Evolutionary conservation across 148 eudicot species (phyloP).

Genomic region (Chenopodium album): DNA sequence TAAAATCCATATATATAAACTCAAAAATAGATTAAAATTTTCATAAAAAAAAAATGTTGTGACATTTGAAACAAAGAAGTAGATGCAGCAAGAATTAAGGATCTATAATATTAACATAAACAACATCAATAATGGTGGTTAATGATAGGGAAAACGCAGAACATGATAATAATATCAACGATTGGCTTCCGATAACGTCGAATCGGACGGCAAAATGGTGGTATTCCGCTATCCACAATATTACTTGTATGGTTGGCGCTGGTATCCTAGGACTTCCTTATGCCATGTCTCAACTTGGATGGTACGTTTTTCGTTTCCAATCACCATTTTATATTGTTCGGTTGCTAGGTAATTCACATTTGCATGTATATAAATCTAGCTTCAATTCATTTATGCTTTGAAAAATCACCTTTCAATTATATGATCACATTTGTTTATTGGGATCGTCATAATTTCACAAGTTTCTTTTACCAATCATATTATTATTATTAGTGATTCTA

Average conservation of each 20-base stretch:
- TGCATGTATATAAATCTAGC: too few species aligned
- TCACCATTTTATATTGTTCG: background rate
- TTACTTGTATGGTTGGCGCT: background rate
- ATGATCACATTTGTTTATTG: background rate
- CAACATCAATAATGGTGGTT: background rate
- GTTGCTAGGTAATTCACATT: background rate
- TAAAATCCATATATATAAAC: too few species aligned
- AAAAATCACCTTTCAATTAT: background rate
- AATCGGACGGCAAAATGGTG: constrained; percentile 42
- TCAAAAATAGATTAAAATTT: background rate
- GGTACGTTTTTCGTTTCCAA: constrained; percentile 24
- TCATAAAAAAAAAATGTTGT: background rate
- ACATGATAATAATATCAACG: constrained; percentile 27
- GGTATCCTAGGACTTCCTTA: constrained; percentile 38
- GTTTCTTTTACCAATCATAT: too few species aligned
- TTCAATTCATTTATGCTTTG: background rate
- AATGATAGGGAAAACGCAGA: background rate
- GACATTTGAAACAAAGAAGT: background rate
- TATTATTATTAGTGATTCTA: too few species aligned
- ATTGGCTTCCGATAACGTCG: constrained; percentile 48
- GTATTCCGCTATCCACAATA: constrained; percentile 46
- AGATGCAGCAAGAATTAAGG: background rate
- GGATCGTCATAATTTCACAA: too few species aligned
- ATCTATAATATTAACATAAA: background rate
- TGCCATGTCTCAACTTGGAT: constrained; percentile 63